A percentile compares a stretch with the other conserved stretches of the same genome.
Evolutionary conservation across 2,329 filamentous ascomycete genomes (phyloP).

Genomic region (Stylonectria norvegica): DNA sequence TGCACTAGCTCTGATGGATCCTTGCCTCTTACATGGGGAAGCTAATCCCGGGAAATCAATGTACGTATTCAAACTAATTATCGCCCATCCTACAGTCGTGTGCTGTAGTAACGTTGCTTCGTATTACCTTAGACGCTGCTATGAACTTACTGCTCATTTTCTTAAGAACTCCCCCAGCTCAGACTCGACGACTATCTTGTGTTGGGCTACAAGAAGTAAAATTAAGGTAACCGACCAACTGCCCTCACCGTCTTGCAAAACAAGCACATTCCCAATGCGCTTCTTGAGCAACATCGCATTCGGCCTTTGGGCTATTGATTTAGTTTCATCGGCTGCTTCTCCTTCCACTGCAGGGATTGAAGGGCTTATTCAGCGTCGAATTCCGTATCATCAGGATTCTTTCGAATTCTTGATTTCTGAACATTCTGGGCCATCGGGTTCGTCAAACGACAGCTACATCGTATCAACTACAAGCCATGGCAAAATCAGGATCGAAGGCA

Average conservation of each 20-base stretch:
- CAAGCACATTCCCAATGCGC: background rate
- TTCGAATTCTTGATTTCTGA: conserved; percentile 11
- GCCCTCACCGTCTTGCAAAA: background rate
- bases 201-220: too few species aligned
- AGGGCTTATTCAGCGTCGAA: conserved; percentile 15
- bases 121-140: too few species aligned
- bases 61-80: too few species aligned
- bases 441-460: conserved; percentile 10
- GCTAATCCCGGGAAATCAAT: too few species aligned
- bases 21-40: too few species aligned
- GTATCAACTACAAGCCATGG: conserved; percentile 13
- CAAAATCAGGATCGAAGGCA: conserved; percentile 16
- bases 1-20: too few species aligned
- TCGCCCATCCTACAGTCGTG: too few species aligned
- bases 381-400: conserved; percentile 13
- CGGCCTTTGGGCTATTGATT: background rate
- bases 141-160: too few species aligned
- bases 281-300: background rate
- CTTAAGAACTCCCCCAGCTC: too few species aligned
- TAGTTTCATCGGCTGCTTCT: background rate
- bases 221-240: background rate
- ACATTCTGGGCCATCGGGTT: background rate
- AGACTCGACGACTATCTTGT: too few species aligned
- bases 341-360: conserved; percentile 7
- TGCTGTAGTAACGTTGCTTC: too few species aligned